Evolutionary conservation across 2,329 filamentous ascomycete species (phyloP).

Genomic region (Hymenoscyphus linearis): DNA sequence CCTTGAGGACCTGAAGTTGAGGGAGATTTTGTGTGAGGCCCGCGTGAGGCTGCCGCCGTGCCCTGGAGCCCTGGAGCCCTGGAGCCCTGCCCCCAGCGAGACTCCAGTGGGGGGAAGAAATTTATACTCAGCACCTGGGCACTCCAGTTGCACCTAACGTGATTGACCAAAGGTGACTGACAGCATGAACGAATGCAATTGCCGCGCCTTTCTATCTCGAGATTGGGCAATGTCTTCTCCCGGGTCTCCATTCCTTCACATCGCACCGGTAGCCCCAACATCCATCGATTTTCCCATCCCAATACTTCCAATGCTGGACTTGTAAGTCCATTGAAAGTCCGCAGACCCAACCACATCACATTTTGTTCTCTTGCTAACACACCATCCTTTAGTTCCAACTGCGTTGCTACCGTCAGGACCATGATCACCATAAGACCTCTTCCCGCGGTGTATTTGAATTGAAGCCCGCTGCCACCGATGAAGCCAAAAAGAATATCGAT

Average conservation of each 20-base stretch:
- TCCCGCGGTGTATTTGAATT: background rate
- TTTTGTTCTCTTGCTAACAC: background rate
- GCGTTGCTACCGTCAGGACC: background rate
- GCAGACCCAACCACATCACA: background rate
- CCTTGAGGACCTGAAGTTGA: too few species aligned
- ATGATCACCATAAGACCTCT: background rate
- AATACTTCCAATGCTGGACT: background rate
- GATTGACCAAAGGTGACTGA: too few species aligned
- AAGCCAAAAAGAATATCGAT: background rate
- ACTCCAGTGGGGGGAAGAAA: too few species aligned
- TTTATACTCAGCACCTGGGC: too few species aligned
- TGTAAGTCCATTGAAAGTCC: background rate
- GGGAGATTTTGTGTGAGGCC: too few species aligned
- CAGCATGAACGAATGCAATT: slow-evolving; percentile 34
- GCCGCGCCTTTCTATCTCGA: slow-evolving; percentile 23
- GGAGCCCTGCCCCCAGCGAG: too few species aligned
- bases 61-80: too few species aligned
- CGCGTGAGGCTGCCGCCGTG: too few species aligned
- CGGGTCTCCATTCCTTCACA: slow-evolving; percentile 5
- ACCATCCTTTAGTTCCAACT: background rate
- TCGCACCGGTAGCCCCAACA: too few species aligned
- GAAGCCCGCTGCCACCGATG: background rate
- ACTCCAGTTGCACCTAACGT: too few species aligned
- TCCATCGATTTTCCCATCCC: background rate
- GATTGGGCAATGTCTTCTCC: slow-evolving; percentile 22